A percentile compares a stretch with the other conserved stretches of the same genome.
Conservation (phyloP, 83 land plant genomes). For the Thuja plicata region DNA sequence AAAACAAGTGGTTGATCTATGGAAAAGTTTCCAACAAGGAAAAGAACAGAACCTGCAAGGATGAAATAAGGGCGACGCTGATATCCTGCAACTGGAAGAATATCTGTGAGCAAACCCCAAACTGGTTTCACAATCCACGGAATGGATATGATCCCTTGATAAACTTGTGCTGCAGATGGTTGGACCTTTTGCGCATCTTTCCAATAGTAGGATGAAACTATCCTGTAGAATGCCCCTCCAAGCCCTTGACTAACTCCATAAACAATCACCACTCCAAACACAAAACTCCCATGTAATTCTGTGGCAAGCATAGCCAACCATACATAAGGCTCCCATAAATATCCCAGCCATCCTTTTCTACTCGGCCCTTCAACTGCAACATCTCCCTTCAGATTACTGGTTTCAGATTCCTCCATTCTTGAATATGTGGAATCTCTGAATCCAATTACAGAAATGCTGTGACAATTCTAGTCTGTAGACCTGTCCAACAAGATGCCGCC, state of each 20-base stretch:
- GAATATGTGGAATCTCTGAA: background rate
- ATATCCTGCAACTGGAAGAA: conserved; percentile 62
- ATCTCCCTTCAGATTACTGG: background rate
- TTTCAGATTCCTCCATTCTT: conserved; percentile 6
- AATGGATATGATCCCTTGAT: conserved; percentile 43
- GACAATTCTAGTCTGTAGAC: background rate
- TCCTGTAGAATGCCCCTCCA: conserved; percentile 33
- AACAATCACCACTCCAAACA: conserved; percentile 52
- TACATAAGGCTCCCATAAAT: conserved; percentile 8
- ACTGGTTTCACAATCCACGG: conserved; percentile 77
- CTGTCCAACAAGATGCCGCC: background rate
- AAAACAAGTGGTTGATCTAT: too few species aligned
- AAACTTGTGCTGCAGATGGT: conserved; percentile 63
- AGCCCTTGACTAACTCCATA: conserved; percentile 72
- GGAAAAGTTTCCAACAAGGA: background rate
- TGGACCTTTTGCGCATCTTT: conserved; percentile 66
- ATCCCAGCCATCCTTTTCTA: background rate
- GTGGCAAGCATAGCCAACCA: conserved; percentile 35
- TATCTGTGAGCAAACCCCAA: conserved; percentile 72
- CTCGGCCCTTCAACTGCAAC: background rate
- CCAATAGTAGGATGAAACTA: conserved; percentile 63
- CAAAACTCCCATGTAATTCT: conserved; percentile 52
- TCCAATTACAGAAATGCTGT: background rate
- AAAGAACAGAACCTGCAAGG: conserved; percentile 40
- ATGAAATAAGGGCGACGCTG: conserved; percentile 68